Evolutionary conservation across 768 basidiomycete species (phyloP), one percentile per base, ranked within the genome.

Genomic region (Tephrocybe sp.): DNA sequence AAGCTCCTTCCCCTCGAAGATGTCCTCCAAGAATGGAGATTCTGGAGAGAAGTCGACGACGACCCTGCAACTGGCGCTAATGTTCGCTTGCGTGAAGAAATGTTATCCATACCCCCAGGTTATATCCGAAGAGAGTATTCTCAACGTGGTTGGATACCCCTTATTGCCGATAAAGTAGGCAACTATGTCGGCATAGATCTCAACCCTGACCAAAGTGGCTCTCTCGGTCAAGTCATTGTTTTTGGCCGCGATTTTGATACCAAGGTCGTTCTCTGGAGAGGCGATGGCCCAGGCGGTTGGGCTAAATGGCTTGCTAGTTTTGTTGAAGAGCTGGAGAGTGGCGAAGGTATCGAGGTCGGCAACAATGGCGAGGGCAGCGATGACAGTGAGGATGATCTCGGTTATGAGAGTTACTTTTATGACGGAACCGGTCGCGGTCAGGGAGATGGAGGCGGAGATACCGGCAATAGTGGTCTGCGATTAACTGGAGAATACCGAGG

Each of bases 161-260:
- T 99, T 55, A 80, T 97, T 51, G 85, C 86, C 34, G 97, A 99
- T 71, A 90, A 92, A 59, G 85, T 82, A 26, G 97, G 97, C 30
- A 99, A 99, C 70, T 99, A 99, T 65, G 80, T 98, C 52, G 97
- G 97, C 49, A 78, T 99, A 41, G 97, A 99, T 67, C 78, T 99
- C 52, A 92, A 88, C 68, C 96, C 96, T 7, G 89, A 65, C 8
- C 83, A 86, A 62, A 69, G 71, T 41, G 94, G 93, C 39, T 71
- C 78, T 8, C 74, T 78, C 48, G 97, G 97, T 5, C 97, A 99
- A 65, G 96, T 98, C 41, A 97, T 99, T 51, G 86, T 98, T 43
- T 99, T 98, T 66, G 97, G 97, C n/a, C 82, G 97, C 45, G 97
- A 98, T 64, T 98, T 98, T 68, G 97, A 99, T 68, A 89, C 92